These are phyloP conservation scores for Phytophthora capsici DNA, from an alignment of 352 stramenopile genomes.

Conservation along the genomic window DNA sequence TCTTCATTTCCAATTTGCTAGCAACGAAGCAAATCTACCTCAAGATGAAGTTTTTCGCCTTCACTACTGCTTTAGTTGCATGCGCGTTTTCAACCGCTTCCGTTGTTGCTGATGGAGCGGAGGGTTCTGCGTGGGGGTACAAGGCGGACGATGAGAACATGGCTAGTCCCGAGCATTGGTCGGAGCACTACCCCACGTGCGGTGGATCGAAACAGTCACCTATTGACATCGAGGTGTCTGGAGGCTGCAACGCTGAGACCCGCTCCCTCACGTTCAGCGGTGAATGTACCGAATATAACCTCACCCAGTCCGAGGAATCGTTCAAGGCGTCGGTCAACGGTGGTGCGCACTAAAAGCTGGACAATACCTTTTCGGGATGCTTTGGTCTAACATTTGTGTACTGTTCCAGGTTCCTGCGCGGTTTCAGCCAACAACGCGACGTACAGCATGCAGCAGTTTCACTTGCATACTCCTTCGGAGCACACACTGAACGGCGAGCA, in stretches of 20 bases:
- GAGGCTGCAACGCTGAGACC: constrained; percentile 1
- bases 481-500: constrained; percentile 50
- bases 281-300: constrained; percentile 24
- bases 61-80: constrained; percentile 8
- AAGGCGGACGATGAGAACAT: constrained; percentile 24
- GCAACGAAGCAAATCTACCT: constrained; percentile 11
- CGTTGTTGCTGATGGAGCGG: constrained; percentile 11
- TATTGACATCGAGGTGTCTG: constrained; percentile 28
- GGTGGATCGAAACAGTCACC: constrained; percentile 33
- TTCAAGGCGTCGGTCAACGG: constrained; percentile 30
- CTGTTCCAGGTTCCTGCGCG: constrained; percentile 20
- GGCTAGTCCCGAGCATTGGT: constrained; percentile 23
- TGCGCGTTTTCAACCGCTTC: constrained; percentile 11
- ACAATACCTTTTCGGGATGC: not conserved
- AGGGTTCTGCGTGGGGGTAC: constrained; percentile 25
- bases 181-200: constrained; percentile 31
- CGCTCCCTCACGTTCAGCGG: constrained; percentile 30
- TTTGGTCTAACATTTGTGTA: constrained; percentile 8
- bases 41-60: constrained; percentile 27
- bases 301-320: constrained; percentile 25
- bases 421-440: constrained; percentile 17
- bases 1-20: constrained; percentile 35
- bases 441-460: constrained; percentile 47
- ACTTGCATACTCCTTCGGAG: constrained; percentile 51
- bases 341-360: constrained; percentile 4